Conservation (phyloP, 345 rosid species). For the Excoecaria cochinchinensis region DNA sequence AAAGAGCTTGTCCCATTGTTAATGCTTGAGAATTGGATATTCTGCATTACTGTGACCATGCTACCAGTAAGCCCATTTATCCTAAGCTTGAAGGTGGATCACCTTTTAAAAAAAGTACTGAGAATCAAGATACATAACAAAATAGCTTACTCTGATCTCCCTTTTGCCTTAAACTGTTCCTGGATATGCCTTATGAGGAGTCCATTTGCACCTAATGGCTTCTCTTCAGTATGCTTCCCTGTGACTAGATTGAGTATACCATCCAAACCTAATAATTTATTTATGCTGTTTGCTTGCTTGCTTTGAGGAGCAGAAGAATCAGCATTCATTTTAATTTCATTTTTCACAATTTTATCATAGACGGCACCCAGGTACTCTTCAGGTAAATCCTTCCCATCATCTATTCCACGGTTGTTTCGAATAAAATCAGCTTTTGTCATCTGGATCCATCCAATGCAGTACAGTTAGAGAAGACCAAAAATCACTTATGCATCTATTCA, state of each 20-base stretch:
- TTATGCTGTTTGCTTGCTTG: constrained; percentile 84
- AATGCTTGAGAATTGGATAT: background rate
- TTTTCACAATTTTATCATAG: constrained; percentile 82
- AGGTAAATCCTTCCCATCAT: constrained; percentile 94
- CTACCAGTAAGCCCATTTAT: background rate
- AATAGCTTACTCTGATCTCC: constrained; percentile 81
- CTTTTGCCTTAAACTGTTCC: constrained; percentile 90
- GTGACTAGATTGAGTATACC: constrained; percentile 86
- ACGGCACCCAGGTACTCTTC: constrained; percentile 81
- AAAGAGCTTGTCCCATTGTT: background rate
- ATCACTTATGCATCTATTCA: background rate
- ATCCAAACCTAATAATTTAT: constrained; percentile 82
- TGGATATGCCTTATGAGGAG: constrained; percentile 90
- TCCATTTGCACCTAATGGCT: constrained; percentile 89
- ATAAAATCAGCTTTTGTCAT: constrained; percentile 91
- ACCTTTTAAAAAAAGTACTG: background rate
- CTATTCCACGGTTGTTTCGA: constrained; percentile 87
- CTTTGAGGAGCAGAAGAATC: constrained; percentile 74
- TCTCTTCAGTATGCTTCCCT: constrained; percentile 87
- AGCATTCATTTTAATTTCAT: constrained; percentile 91
- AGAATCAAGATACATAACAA: background rate
- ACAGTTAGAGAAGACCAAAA: constrained; percentile 33
- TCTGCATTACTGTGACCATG: background rate
- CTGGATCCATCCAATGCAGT: constrained; percentile 42
- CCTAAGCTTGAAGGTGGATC: background rate